Evolutionary conservation across 139 green algal genomes (phyloP).

Genomic region (Tetraselmis striata): DNA sequence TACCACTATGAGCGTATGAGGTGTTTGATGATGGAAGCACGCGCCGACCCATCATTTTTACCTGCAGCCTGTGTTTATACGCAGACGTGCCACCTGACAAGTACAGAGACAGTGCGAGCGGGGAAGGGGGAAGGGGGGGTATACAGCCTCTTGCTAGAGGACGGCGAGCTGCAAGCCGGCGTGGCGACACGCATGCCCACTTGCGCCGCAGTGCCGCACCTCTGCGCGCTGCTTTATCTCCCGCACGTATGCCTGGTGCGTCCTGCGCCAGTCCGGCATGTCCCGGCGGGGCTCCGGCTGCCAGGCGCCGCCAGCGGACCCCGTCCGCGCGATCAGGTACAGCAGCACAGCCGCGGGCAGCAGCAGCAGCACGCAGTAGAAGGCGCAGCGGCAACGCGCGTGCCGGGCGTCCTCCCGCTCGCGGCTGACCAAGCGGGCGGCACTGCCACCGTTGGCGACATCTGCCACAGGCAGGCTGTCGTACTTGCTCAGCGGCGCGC

Average conservation of each 20-base stretch:
- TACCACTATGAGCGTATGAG: no score
- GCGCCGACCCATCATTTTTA: no score
- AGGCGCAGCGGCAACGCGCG: background rate
- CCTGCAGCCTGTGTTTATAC: no score
- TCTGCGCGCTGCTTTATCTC: background rate
- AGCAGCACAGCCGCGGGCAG: background rate
- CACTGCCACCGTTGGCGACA: background rate
- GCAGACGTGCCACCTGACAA: no score
- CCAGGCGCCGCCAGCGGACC: background rate
- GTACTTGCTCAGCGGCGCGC: background rate
- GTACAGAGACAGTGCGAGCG: no score
- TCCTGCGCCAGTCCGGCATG: background rate
- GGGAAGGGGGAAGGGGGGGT: background rate
- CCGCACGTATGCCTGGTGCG: background rate
- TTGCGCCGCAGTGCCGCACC: no score
- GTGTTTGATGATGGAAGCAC: no score
- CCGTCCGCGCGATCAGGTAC: background rate
- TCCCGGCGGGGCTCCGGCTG: background rate
- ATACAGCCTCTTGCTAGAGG: no score
- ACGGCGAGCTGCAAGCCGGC: no score
- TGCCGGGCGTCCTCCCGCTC: background rate
- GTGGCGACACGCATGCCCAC: no score
- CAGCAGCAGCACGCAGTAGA: background rate
- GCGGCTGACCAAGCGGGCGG: background rate
- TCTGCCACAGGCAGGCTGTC: background rate